Conservation (phyloP, 768 basidiomycete species). For the Russula griseocarnosa region DNA sequence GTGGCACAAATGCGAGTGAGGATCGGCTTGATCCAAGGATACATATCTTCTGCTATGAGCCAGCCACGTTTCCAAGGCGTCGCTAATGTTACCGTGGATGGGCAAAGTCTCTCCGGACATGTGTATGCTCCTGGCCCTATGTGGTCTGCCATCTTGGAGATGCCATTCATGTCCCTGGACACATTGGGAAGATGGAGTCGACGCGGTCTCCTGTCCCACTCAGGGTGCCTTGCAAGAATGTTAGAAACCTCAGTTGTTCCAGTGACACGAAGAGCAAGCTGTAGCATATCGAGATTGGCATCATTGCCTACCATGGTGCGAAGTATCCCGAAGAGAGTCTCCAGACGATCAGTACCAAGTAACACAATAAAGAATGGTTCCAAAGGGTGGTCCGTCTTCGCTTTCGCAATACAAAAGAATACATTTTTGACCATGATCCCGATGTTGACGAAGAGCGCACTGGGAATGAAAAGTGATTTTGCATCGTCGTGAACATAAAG, state of each 20-base stretch:
- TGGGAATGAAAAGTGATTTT: too few species aligned
- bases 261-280: background rate
- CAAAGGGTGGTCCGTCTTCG: too few species aligned
- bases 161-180: background rate
- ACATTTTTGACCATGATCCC: conserved; percentile 36
- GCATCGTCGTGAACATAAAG: too few species aligned
- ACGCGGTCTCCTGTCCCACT: background rate
- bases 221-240: background rate
- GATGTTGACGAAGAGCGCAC: conserved; percentile 35
- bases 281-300: too few species aligned
- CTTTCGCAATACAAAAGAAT: too few species aligned
- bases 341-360: conserved; percentile 30
- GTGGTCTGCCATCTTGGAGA: too few species aligned
- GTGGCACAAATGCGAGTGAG: background rate
- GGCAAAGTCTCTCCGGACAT: background rate
- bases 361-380: conserved; percentile 29
- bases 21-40: background rate
- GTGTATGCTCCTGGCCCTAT: background rate
- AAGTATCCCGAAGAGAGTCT: background rate
- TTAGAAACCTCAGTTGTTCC: background rate
- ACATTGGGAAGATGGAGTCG: background rate
- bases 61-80: background rate
- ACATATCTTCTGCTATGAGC: too few species aligned
- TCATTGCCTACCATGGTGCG: too few species aligned
- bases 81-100: background rate